phyloP scores from a whole-genome alignment of 1,284 basidiomycete species.

The Cutaneotrichosporon spelunceum region DNA sequence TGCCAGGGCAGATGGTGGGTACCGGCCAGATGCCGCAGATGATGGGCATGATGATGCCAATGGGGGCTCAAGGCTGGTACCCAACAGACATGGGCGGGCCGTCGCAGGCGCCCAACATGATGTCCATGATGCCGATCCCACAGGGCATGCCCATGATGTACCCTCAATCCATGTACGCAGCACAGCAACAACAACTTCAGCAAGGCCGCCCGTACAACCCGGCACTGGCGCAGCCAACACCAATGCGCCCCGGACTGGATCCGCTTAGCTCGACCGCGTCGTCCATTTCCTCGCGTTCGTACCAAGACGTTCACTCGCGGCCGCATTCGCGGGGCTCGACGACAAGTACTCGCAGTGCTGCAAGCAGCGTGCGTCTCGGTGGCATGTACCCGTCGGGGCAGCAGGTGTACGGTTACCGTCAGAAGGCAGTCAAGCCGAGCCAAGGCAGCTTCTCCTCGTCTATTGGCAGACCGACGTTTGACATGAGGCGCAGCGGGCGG shows the following conservation, averaged over 20 bases:
- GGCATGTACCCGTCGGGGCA: constrained; percentile 40
- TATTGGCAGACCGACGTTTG: constrained; percentile 11
- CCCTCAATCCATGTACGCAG: constrained; percentile 11
- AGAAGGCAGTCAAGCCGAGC: constrained; percentile 38
- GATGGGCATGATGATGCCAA: constrained; percentile 14
- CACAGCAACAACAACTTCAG: constrained; percentile 17
- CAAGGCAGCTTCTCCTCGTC: constrained; percentile 19
- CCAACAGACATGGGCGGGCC: constrained; percentile 26
- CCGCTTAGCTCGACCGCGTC: constrained; percentile 42
- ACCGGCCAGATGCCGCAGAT: neutral
- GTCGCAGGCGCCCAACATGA: constrained; percentile 19
- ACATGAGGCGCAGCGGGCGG: constrained; percentile 30
- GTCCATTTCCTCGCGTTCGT: constrained; percentile 45
- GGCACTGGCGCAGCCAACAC: constrained; percentile 38
- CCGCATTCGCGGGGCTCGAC: constrained; percentile 48
- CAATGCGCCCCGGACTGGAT: constrained; percentile 36
- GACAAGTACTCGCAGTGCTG: constrained; percentile 42
- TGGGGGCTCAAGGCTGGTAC: constrained; percentile 11
- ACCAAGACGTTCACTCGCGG: constrained; percentile 42
- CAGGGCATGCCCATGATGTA: constrained; percentile 40
- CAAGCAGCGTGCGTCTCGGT: constrained; percentile 44
- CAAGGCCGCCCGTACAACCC: constrained; percentile 2
- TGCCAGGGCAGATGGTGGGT: constrained; percentile 7
- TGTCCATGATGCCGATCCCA: constrained; percentile 37
- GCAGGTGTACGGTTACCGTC: constrained; percentile 34